Conservation (phyloP, 108 stramenopile genomes). For the Conticribra weissflogii region DNA sequence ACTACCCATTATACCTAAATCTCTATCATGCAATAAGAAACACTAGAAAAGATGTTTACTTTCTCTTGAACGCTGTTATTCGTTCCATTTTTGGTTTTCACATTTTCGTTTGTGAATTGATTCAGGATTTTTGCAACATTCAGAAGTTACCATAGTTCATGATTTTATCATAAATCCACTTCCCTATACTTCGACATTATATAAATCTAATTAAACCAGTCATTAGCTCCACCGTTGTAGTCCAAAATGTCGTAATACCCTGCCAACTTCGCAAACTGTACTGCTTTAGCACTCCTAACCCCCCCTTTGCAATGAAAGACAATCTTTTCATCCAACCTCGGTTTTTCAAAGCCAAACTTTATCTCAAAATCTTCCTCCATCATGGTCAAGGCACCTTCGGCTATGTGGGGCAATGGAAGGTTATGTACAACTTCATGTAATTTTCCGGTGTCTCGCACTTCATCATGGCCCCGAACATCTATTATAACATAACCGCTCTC, state of each 20-base stretch:
- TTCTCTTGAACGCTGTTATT: too few species aligned
- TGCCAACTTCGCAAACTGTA: constrained; percentile 57
- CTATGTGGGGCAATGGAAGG: constrained; percentile 65
- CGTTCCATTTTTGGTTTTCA: too few species aligned
- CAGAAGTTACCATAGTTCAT: too few species aligned
- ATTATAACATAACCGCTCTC: constrained; percentile 73
- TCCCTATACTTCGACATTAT: too few species aligned
- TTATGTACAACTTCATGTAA: constrained; percentile 57
- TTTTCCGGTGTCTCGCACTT: constrained; percentile 70
- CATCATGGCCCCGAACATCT: constrained; percentile 72
- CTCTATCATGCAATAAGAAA: too few species aligned
- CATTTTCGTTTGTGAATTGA: too few species aligned
- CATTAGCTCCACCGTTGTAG: constrained; percentile 70
- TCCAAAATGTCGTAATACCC: constrained; percentile 76
- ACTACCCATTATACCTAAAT: too few species aligned
- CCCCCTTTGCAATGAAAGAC: constrained; percentile 81
- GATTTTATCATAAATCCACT: too few species aligned
- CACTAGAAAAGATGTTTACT: too few species aligned
- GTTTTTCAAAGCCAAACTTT: constrained; percentile 72
- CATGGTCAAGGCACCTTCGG: constrained; percentile 60
- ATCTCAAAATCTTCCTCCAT: constrained; percentile 79
- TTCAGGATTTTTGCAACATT: too few species aligned
- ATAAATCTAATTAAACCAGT: constrained; percentile 72
- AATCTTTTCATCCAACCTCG: constrained; percentile 64
- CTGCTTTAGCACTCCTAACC: constrained; percentile 63